Evolutionary conservation across 2,329 filamentous ascomycete genomes (phyloP).

Genomic region (Fusarium clavum): DNA sequence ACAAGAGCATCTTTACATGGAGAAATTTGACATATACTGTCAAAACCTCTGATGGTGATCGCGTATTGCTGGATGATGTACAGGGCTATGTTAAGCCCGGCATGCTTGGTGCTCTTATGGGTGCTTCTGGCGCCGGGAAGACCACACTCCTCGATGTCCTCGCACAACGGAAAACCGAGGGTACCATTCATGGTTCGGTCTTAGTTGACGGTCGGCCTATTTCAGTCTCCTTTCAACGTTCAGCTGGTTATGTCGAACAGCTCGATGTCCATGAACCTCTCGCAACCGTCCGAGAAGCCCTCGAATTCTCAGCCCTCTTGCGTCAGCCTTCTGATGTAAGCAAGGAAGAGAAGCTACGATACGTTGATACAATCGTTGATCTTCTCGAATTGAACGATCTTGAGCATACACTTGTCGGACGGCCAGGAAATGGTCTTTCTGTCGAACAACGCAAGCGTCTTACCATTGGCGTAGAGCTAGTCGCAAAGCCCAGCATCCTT

Average conservation of each 20-base stretch:
- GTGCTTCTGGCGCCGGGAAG: conserved; percentile 84
- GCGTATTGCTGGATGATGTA: conserved; percentile 79
- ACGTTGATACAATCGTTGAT: conserved; percentile 83
- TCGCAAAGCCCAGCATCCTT: conserved; percentile 69
- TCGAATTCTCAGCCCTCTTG: conserved; percentile 79
- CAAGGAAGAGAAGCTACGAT: conserved; percentile 75
- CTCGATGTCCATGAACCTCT: conserved; percentile 81
- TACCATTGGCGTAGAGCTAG: conserved; percentile 71
- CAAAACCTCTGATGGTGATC: conserved; percentile 68
- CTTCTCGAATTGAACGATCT: conserved; percentile 62
- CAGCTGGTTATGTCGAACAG: conserved; percentile 84
- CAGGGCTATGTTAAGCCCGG: conserved; percentile 87
- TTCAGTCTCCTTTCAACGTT: conserved; percentile 80
- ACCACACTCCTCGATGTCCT: conserved; percentile 86
- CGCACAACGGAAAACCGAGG: conserved; percentile 81
- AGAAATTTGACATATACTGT: conserved; percentile 78
- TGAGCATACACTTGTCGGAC: conserved; percentile 60
- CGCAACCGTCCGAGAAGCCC: conserved; percentile 79
- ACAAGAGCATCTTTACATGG: conserved; percentile 79
- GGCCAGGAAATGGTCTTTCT: conserved; percentile 63
- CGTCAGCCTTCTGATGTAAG: conserved; percentile 74
- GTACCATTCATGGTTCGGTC: conserved; percentile 79
- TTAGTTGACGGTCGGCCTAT: conserved; percentile 78
- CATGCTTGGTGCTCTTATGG: conserved; percentile 81
- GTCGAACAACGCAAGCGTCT: conserved; percentile 66